Evolutionary conservation across 305 asterid species (phyloP).

Genomic region (Fraxinus albicans): DNA sequence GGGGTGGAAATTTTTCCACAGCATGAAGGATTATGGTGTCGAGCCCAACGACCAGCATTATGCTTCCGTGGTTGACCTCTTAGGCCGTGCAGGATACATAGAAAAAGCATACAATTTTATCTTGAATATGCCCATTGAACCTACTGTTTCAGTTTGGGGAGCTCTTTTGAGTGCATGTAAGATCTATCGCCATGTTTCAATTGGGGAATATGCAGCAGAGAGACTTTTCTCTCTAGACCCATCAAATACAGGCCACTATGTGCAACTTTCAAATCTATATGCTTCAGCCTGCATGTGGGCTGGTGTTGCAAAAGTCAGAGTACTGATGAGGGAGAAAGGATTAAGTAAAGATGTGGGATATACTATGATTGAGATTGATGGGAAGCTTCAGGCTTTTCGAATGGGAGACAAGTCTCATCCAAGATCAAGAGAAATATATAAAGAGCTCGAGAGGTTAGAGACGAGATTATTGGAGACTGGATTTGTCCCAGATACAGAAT

Average conservation of each 20-base stretch:
- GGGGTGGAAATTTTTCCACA: slow-evolving; percentile 48
- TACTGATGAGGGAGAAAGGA: slow-evolving; percentile 36
- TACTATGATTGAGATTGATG: slow-evolving; percentile 37
- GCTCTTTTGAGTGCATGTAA: slow-evolving; percentile 51
- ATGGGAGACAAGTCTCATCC: slow-evolving; percentile 46
- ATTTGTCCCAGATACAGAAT: slow-evolving; percentile 40
- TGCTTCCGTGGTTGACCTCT: slow-evolving; percentile 42
- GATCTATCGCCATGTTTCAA: slow-evolving; percentile 29
- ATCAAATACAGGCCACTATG: slow-evolving; percentile 37
- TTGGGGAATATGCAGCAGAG: slow-evolving; percentile 46
- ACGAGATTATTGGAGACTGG: slow-evolving; percentile 39
- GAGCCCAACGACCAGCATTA: slow-evolving; percentile 44
- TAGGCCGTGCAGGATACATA: slow-evolving; percentile 46
- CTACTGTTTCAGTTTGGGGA: slow-evolving; percentile 53
- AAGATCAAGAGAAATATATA: slow-evolving; percentile 34
- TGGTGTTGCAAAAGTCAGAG: slow-evolving; percentile 43
- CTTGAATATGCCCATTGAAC: slow-evolving; percentile 35
- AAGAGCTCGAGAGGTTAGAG: slow-evolving; percentile 45
- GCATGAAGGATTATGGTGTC: slow-evolving; percentile 38
- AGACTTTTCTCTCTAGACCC: slow-evolving; percentile 38
- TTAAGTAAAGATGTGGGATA: slow-evolving; percentile 36
- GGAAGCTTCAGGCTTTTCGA: slow-evolving; percentile 36
- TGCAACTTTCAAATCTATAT: slow-evolving; percentile 53
- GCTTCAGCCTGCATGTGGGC: slow-evolving; percentile 44
- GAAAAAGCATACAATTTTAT: slow-evolving; percentile 39